Conservation (phyloP, 306 rosid genomes). For the Vicia faba region DNA sequence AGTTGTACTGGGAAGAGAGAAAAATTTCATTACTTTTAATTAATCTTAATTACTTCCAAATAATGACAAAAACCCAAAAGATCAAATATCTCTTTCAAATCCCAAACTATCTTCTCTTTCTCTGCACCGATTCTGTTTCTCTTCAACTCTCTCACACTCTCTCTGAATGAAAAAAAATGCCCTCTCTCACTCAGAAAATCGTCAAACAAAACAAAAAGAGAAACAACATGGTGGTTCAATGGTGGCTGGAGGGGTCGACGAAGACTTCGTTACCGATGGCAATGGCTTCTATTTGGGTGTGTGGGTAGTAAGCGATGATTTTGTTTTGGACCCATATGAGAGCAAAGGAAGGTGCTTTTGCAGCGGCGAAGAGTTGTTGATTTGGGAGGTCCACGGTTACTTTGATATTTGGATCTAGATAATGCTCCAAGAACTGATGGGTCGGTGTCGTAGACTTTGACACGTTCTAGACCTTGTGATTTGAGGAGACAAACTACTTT, state of each 20-base stretch:
- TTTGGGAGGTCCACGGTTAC: slow-evolving; percentile 96
- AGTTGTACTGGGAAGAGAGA: too few species aligned
- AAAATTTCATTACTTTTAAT: too few species aligned
- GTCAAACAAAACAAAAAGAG: too few species aligned
- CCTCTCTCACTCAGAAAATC: too few species aligned
- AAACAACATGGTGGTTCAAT: too few species aligned
- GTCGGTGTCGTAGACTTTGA: slow-evolving; percentile 89
- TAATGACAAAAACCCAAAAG: too few species aligned
- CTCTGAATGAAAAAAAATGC: too few species aligned
- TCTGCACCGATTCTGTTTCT: too few species aligned
- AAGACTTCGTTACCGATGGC: slow-evolving; percentile 97
- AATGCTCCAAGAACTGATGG: slow-evolving; percentile 79
- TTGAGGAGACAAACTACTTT: slow-evolving; percentile 70
- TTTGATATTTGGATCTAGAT: slow-evolving; percentile 66
- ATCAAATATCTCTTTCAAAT: too few species aligned
- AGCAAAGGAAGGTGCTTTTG: slow-evolving; percentile 66
- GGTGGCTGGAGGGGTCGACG: slow-evolving; percentile 70
- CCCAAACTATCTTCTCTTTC: too few species aligned
- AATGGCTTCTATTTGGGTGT: slow-evolving; percentile 86
- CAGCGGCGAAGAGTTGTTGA: slow-evolving; percentile 69
- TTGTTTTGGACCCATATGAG: slow-evolving; percentile 72
- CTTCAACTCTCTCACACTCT: too few species aligned
- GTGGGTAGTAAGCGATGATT: slow-evolving; percentile 71
- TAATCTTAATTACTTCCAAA: too few species aligned
- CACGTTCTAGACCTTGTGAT: slow-evolving; percentile 61